Evolutionary conservation across 768 basidiomycete genomes (phyloP).

Genomic region (Pulveroboletus frians): DNA sequence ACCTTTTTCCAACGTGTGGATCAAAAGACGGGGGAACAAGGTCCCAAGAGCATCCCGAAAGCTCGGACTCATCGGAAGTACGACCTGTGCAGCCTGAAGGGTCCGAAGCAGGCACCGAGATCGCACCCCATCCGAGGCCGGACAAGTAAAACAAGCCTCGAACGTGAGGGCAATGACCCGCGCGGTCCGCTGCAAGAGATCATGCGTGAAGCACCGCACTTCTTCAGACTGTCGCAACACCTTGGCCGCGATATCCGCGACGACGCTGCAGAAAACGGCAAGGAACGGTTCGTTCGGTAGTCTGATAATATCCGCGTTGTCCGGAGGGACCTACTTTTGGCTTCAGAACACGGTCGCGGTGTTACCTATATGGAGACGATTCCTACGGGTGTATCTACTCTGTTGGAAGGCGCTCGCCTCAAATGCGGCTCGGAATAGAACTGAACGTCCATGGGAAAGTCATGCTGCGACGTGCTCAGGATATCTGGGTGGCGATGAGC

Average conservation of each 20-base stretch:
- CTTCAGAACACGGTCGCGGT: constrained; percentile 11
- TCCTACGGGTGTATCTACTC: constrained; percentile 32
- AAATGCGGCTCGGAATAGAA: constrained; percentile 39
- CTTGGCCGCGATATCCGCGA: constrained; percentile 41
- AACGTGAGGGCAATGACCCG: constrained; percentile 39
- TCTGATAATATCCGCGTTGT: constrained; percentile 32
- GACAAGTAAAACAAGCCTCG: constrained; percentile 39
- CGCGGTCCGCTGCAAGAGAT: constrained; percentile 40
- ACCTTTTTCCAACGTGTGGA: constrained; percentile 41
- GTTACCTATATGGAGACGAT: neutral
- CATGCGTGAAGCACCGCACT: constrained; percentile 46
- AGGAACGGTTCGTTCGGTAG: constrained; percentile 39
- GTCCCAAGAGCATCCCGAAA: constrained; percentile 30
- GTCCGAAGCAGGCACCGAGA: constrained; percentile 39
- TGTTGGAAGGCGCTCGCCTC: constrained; percentile 27
- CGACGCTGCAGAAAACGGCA: constrained; percentile 42
- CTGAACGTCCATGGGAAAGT: constrained; percentile 34
- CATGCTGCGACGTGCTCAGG: constrained; percentile 31
- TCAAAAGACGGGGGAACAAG: constrained; percentile 23
- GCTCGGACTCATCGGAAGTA: constrained; percentile 20
- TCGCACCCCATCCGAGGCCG: constrained; percentile 30
- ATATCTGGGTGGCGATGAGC: constrained; percentile 29
- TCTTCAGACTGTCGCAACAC: constrained; percentile 39
- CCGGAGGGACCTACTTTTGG: constrained; percentile 30
- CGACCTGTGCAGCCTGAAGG: constrained; percentile 28